A percentile compares a stretch with the other conserved stretches of the same genome.
These are phyloP conservation scores for Aquanectria penicillioides DNA, from an alignment of 2,329 filamentous ascomycete genomes.

Conservation along the genomic window DNA sequence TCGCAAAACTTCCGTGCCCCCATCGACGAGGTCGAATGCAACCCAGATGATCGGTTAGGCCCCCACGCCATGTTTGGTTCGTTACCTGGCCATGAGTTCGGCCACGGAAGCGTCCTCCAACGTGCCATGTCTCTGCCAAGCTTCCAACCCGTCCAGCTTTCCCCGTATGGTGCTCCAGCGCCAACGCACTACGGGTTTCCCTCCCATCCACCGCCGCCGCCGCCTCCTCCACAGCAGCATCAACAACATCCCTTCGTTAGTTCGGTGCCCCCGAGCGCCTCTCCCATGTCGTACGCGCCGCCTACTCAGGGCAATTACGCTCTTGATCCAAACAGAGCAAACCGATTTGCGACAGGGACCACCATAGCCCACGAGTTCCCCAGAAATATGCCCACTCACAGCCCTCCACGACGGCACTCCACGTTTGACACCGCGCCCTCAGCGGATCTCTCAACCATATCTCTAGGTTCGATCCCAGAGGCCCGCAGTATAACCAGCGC, in stretches of 20 bases:
- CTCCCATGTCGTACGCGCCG: conserved; percentile 25
- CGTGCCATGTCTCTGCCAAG: conserved; percentile 39
- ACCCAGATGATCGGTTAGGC: conserved; percentile 14
- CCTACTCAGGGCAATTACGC: conserved; percentile 35
- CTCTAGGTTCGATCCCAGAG: conserved; percentile 14
- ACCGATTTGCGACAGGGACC: conserved; percentile 26
- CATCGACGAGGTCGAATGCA: conserved; percentile 66
- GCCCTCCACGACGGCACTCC: conserved; percentile 27
- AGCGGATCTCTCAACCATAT: conserved; percentile 25
- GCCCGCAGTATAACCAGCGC: conserved; percentile 11
- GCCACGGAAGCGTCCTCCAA: conserved; percentile 33
- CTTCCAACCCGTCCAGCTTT: conserved; percentile 28
- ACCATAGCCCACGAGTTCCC: conserved; percentile 36
- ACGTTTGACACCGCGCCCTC: conserved; percentile 29
- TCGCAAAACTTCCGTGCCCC: conserved; percentile 74
- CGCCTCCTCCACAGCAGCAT: conserved; percentile 15
- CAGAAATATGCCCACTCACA: conserved; percentile 36
- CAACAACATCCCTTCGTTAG: conserved; percentile 17
- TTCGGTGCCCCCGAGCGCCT: conserved; percentile 27
- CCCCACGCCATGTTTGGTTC: conserved; percentile 16
- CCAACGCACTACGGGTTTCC: conserved; percentile 23
- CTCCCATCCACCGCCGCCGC: conserved; percentile 13
- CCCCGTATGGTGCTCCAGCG: conserved; percentile 8
- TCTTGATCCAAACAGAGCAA: conserved; percentile 26
- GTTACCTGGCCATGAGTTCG: conserved; percentile 27